These are phyloP conservation scores for Colletotrichum lupini DNA, from an alignment of 2,329 filamentous ascomycete genomes.

Conservation along the genomic window DNA sequence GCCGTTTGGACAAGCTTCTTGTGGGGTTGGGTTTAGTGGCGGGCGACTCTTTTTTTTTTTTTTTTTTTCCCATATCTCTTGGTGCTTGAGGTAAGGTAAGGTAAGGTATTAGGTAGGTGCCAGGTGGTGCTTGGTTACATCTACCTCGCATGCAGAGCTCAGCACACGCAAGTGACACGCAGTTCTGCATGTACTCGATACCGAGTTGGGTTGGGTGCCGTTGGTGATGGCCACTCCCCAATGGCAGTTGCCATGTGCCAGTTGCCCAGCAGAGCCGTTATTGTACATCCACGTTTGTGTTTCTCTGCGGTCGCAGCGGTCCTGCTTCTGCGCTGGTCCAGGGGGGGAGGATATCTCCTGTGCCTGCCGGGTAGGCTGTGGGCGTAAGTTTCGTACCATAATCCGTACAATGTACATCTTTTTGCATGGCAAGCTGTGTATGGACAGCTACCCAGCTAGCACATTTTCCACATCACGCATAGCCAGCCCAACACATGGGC, in stretches of 20 bases:
- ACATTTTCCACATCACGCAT: slow-evolving; percentile 26
- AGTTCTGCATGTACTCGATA: slow-evolving; percentile 18
- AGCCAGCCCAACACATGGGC: slow-evolving; percentile 25
- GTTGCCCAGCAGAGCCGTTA: neutral
- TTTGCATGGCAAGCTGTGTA: neutral
- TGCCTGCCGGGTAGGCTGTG: too few species aligned
- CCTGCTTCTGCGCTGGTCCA: neutral
- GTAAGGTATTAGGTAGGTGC: too few species aligned
- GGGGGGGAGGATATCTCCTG: neutral
- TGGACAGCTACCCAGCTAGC: neutral
- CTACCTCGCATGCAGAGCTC: neutral
- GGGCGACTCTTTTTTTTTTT: neutral
- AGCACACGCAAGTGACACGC: neutral
- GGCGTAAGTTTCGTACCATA: neutral
- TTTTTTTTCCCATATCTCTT: too few species aligned
- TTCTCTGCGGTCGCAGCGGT: neutral
- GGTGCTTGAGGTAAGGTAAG: too few species aligned
- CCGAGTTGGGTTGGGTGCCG: neutral
- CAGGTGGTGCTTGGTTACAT: slow-evolving; percentile 23
- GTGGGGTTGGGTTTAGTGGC: slow-evolving; percentile 18
- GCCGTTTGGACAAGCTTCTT: slow-evolving; percentile 34
- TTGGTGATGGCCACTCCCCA: neutral
- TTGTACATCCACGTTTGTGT: neutral
- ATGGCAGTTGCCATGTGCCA: neutral
- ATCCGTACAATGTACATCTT: neutral